phyloP scores from a whole-genome alignment of 2,329 filamentous ascomycete species.

The Claviceps arundinis region DNA sequence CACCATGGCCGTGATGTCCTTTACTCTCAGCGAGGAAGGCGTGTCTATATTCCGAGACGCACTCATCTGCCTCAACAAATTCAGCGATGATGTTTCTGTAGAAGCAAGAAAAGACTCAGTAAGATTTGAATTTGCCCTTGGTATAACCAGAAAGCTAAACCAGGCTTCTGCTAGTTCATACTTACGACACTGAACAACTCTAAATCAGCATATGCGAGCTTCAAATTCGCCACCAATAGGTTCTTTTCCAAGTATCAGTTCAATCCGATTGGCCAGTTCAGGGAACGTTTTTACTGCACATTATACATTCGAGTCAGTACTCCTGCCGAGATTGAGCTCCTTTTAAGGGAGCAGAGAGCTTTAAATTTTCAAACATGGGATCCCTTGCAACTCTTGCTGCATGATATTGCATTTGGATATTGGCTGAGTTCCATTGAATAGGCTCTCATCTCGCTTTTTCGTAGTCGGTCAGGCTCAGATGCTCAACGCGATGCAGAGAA shows the following conservation, averaged over 20 bases:
- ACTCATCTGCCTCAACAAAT: conserved; percentile 62
- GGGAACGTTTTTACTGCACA: conserved; percentile 57
- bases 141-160: not conserved
- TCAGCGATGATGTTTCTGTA: conserved; percentile 65
- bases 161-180: conserved; percentile 38
- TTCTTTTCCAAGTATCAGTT: conserved; percentile 67
- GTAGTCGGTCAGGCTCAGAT: conserved; percentile 48
- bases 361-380: not conserved
- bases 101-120: conserved; percentile 59
- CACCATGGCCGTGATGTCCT: conserved; percentile 50
- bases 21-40: conserved; percentile 62
- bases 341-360: not conserved
- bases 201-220: conserved; percentile 65
- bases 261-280: conserved; percentile 35
- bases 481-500: conserved; percentile 43
- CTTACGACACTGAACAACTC: conserved; percentile 68
- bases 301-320: conserved; percentile 53
- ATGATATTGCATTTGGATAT: not conserved
- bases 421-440: conserved; percentile 14
- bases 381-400: not conserved
- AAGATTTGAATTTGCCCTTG: conserved; percentile 4
- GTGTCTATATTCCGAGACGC: conserved; percentile 59
- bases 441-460: conserved; percentile 62
- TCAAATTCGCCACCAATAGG: conserved; percentile 49
- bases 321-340: not conserved